phyloP scores from a whole-genome alignment of 441 rosid species.

The Populus hybrid region DNA sequence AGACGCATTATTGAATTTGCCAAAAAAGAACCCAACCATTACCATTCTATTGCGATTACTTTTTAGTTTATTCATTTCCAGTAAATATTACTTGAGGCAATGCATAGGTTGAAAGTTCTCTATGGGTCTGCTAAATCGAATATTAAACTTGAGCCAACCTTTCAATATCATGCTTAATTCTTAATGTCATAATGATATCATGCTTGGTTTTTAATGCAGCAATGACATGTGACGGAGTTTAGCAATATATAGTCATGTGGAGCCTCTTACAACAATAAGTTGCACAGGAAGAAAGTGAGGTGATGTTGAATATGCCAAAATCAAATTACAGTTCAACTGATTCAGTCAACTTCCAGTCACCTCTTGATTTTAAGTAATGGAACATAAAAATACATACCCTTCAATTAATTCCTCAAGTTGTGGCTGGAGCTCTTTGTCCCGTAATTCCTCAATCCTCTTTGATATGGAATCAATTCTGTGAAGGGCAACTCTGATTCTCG shows the following conservation, averaged over 20 bases:
- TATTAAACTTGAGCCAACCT: neutral
- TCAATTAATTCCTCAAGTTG: constrained; percentile 92
- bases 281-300: neutral
- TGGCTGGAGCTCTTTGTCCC: constrained; percentile 95
- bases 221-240: neutral
- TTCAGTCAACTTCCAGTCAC: neutral
- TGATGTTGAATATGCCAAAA: neutral
- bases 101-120: neutral
- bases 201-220: neutral
- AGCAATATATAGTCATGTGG: neutral
- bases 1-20: neutral
- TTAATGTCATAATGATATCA: neutral
- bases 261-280: neutral
- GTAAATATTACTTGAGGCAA: neutral
- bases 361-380: constrained; percentile 6
- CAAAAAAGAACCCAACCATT: neutral
- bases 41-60: neutral
- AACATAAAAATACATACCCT: constrained; percentile 50
- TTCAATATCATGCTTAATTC: neutral
- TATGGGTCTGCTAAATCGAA: neutral
- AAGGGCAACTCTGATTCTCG: constrained; percentile 90
- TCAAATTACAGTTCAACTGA: neutral
- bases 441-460: constrained; percentile 79
- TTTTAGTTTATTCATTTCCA: neutral
- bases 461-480: constrained; percentile 89